These are phyloP conservation scores for Acacia concinna DNA, from an alignment of 331 rosid genomes.

Conservation along the genomic window DNA sequence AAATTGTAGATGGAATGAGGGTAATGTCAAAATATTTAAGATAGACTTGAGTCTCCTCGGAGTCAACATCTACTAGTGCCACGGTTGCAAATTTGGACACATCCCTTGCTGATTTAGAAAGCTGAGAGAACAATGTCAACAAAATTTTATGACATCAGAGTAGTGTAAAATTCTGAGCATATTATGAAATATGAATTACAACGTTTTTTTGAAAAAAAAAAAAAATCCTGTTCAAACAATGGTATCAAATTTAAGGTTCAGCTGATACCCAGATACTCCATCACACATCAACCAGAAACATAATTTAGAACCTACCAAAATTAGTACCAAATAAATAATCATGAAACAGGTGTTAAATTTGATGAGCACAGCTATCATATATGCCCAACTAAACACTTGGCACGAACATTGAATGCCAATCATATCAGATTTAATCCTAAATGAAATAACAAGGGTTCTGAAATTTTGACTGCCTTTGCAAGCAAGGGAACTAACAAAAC, in stretches of 20 bases:
- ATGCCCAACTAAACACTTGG: neutral
- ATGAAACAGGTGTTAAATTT: neutral
- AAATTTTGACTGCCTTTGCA: neutral
- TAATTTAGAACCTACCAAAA: neutral
- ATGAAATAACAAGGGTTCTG: neutral
- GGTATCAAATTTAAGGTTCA: neutral
- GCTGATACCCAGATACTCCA: neutral
- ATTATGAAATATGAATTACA: no score
- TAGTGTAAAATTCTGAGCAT: neutral
- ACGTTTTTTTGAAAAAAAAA: no score
- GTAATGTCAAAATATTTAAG: conserved; percentile 77
- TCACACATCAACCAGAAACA: neutral
- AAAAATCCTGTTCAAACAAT: neutral
- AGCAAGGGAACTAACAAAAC: neutral
- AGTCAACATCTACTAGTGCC: conserved; percentile 72
- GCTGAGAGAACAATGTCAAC: conserved; percentile 34
- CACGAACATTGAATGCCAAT: neutral
- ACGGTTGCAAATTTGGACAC: conserved; percentile 85
- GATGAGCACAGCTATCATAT: neutral
- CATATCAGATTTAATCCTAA: neutral
- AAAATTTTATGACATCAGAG: neutral
- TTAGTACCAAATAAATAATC: neutral
- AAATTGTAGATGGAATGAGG: conserved; percentile 69
- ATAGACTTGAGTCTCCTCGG: conserved; percentile 70
- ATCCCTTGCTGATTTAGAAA: conserved; percentile 68